Base-by-base conservation (phyloP, 306 rosid species). In the Lotus japonicus region DNA sequence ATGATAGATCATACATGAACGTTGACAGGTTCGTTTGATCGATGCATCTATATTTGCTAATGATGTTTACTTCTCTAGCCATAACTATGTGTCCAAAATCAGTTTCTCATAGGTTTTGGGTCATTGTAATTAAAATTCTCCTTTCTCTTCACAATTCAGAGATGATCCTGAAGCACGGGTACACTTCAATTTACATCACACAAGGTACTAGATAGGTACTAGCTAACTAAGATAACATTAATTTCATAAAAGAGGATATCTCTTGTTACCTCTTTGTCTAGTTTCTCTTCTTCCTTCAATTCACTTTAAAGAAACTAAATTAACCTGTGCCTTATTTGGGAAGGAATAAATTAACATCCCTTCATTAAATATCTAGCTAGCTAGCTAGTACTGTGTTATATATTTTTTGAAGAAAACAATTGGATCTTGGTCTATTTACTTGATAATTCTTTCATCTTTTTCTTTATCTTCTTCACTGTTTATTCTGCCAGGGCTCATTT, bases 101-200 rank as follows among this genome's bases (percentile, higher is more conserved):
- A n/a, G n/a, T n/a, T n/a, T n/a, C n/a, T n/a, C n/a, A n/a, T n/a
- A n/a, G n/a, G n/a, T n/a, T n/a, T n/a, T n/a, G n/a, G n/a, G n/a
- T n/a, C n/a, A n/a, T 21, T 21, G 70, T 73, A 50, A 53, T 68
- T 72, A 66, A 75, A 79, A 71, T 64, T 48, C 72, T 75, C 31
- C 63, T 72, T 76, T 82, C 74, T 50, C 56, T 64, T 82, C 73
- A 81, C 74, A 77, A 85, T 68, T 62, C 78, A 58, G 81, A 62
- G 80, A 74, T 61, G 83, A 84, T 78, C 79, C 84, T 76, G 81
- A 77, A 89, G 72, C 98, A 94, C 92, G 97, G 90, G 98, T 78
- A 75, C 71, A 66, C 84, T 81, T 87, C 46, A 86, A 78, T 85
- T 84, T 85, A 86, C 86, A 65, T 85, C 87, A 87, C 79, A 79